Conservation (phyloP, 164 flowering plant species). For the Berberis vulgaris region DNA sequence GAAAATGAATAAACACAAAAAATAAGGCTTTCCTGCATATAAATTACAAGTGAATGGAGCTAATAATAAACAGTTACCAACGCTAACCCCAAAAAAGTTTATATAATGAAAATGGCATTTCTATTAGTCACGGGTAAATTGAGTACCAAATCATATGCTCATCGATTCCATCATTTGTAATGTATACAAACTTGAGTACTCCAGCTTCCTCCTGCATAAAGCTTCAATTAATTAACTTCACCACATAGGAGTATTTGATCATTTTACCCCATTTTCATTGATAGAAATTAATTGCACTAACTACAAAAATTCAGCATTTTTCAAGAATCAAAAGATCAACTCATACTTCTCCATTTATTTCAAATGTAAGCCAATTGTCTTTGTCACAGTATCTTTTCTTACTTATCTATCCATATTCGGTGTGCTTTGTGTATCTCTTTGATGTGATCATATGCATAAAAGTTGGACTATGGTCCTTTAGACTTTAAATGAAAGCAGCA, state of each 20-base stretch:
- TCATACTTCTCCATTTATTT: no score
- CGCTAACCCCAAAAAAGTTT: no score
- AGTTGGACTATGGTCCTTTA: no score
- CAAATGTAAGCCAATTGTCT: neutral
- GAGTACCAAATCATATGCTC: conserved; percentile 97
- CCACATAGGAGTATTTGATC: neutral
- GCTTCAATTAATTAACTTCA: neutral
- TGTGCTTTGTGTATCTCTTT: no score
- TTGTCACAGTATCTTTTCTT: neutral
- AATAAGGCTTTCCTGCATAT: no score
- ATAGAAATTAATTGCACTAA: neutral
- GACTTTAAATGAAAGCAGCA: no score
- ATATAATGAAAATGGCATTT: neutral
- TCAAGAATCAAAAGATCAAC: neutral
- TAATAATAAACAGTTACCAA: no score
- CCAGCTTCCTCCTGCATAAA: conserved; percentile 74
- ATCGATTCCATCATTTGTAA: conserved; percentile 72
- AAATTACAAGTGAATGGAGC: no score
- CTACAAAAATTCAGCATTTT: neutral
- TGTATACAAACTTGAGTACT: conserved; percentile 69
- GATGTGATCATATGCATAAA: no score
- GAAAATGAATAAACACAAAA: neutral
- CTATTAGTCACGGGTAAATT: neutral
- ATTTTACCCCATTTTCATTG: neutral
- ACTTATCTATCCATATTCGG: no score